Conservation (phyloP, 148 eudicot genomes). For the Rhododendron henanense region DNA sequence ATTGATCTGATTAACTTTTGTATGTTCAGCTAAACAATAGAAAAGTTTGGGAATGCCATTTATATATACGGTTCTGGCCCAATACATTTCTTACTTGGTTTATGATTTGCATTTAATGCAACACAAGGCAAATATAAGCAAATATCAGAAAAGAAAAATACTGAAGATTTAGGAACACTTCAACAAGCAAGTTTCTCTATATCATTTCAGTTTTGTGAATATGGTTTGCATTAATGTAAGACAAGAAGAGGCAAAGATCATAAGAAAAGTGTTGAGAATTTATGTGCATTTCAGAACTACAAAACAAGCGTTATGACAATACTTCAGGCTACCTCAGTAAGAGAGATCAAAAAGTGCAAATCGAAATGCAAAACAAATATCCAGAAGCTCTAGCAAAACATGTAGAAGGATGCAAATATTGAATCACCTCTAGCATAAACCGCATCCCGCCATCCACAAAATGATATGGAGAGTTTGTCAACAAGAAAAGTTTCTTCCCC, state of each 20-base stretch:
- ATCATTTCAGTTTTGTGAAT: not conserved
- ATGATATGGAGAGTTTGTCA: conserved; percentile 94
- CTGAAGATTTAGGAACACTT: not conserved
- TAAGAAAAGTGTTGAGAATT: not conserved
- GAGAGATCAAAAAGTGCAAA: conserved; percentile 1
- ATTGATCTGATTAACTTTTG: not conserved
- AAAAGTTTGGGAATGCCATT: not conserved
- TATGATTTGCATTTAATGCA: conserved; percentile 2
- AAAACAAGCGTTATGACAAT: not conserved
- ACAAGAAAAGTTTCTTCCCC: conserved; percentile 91
- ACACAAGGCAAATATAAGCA: not conserved
- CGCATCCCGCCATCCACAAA: conserved; percentile 99
- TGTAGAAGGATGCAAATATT: conserved; percentile 1
- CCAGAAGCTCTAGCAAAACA: conserved; percentile 6
- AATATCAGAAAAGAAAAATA: not conserved
- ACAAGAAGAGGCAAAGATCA: not conserved
- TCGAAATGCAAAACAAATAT: not conserved
- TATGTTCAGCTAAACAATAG: not conserved
- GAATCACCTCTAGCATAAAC: conserved; percentile 81
- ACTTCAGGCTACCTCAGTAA: not conserved
- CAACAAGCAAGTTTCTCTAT: not conserved
- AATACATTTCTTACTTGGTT: not conserved
- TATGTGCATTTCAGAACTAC: not conserved
- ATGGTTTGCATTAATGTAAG: not conserved
- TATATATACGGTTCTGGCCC: not conserved